Evolutionary conservation across 495 filamentous ascomycete genomes (phyloP).

Genomic region (Penicillium bialowiezense): DNA sequence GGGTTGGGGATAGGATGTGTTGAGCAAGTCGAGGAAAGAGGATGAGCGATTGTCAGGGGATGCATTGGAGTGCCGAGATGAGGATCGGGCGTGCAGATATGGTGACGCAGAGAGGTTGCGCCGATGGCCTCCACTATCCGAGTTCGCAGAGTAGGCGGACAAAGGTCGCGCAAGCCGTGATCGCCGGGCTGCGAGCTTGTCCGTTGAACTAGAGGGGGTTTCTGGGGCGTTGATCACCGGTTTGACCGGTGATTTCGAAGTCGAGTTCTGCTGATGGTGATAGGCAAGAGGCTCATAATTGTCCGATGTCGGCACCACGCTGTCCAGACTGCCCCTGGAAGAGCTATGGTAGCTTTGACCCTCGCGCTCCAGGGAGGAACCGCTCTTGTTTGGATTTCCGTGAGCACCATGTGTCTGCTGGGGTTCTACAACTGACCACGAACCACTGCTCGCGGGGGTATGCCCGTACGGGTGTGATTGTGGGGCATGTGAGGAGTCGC

Average conservation of each 20-base stretch:
- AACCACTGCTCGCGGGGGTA: constrained; percentile 38
- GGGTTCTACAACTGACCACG: constrained; percentile 39
- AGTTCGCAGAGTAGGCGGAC: constrained; percentile 68
- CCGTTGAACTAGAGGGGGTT: constrained; percentile 34
- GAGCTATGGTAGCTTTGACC: constrained; percentile 30
- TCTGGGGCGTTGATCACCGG: constrained; percentile 17
- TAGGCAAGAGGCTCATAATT: constrained; percentile 48
- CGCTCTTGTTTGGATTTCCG: constrained; percentile 21
- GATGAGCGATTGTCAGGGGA: constrained; percentile 75
- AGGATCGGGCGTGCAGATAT: constrained; percentile 50
- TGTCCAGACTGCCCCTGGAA: constrained; percentile 41
- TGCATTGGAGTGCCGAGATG: constrained; percentile 56
- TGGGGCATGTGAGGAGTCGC: constrained; percentile 28
- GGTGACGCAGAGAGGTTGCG: constrained; percentile 56
- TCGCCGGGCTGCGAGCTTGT: constrained; percentile 55
- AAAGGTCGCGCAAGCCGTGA: constrained; percentile 61
- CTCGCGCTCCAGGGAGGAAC: constrained; percentile 25
- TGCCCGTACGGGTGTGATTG: constrained; percentile 25
- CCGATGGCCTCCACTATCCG: constrained; percentile 58
- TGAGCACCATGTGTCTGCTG: constrained; percentile 20
- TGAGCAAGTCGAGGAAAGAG: constrained; percentile 84
- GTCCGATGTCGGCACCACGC: constrained; percentile 32
- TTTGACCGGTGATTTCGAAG: constrained; percentile 6
- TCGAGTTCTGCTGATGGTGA: constrained; percentile 44
- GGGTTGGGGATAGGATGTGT: constrained; percentile 85